Evolutionary conservation across 345 rosid species (phyloP).

Genomic region (Salix exigua): DNA sequence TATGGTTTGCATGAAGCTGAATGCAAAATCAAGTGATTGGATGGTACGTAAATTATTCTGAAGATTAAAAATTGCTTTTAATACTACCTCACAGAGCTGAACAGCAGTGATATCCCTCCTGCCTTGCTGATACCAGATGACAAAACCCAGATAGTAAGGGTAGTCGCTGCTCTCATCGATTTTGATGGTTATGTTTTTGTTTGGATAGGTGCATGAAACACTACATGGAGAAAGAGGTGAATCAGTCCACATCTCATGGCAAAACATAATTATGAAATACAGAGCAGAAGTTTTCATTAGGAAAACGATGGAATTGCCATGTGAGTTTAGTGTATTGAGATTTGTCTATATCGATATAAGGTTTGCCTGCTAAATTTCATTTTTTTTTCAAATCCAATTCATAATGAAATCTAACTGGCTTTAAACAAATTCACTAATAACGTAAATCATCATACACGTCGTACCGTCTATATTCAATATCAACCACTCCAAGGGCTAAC

Average conservation of each 20-base stretch:
- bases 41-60: background rate
- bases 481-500: constrained; percentile 48
- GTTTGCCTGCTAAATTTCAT: too few relatives aligned
- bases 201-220: constrained; percentile 60
- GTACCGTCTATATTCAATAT: constrained; percentile 60
- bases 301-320: background rate
- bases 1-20: background rate
- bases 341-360: too few relatives aligned
- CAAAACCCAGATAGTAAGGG: constrained; percentile 61
- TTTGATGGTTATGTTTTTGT: constrained; percentile 59
- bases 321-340: too few relatives aligned
- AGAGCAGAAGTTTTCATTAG: background rate
- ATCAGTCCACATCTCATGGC: constrained; percentile 1
- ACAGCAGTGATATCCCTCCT: constrained; percentile 62
- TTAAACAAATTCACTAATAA: too few relatives aligned
- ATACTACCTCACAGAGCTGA: constrained; percentile 62
- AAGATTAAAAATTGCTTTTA: background rate
- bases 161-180: constrained; percentile 59
- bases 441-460: background rate
- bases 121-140: constrained; percentile 66
- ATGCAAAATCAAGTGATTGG: background rate
- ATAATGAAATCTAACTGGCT: too few relatives aligned
- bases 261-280: background rate
- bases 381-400: too few relatives aligned
- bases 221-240: constrained; percentile 27